Conservation (phyloP, 129 eudicot genomes). For the Cynara cardunculus region DNA sequence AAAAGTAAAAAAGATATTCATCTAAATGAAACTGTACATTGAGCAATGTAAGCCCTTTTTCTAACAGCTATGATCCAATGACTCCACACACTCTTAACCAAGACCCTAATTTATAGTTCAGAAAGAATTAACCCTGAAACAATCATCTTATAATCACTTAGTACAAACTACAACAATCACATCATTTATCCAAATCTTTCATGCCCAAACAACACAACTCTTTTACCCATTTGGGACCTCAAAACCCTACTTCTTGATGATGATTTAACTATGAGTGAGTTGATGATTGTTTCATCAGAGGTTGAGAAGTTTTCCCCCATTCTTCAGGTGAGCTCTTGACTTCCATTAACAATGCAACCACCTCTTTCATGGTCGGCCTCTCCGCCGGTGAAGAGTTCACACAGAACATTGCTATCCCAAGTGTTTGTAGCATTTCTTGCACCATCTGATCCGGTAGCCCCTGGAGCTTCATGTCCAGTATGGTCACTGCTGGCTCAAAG, state of each 20-base stretch:
- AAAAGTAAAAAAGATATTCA: neutral
- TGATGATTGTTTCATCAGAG: conserved; percentile 79
- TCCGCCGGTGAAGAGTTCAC: conserved; percentile 84
- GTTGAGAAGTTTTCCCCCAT: conserved; percentile 88
- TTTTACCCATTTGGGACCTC: conserved; percentile 10
- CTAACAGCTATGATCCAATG: neutral
- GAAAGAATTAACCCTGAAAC: neutral
- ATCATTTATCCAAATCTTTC: too few species aligned
- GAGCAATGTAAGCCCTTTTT: neutral
- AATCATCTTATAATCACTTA: conserved; percentile 15
- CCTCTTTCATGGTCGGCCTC: conserved; percentile 94
- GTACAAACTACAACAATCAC: too few species aligned
- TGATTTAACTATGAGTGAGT: conserved; percentile 52
- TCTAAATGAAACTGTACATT: neutral
- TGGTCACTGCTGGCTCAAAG: conserved; percentile 72
- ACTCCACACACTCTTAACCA: neutral
- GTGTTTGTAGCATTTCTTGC: conserved; percentile 93
- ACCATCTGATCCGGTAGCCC: conserved; percentile 82
- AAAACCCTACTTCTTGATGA: conserved; percentile 13
- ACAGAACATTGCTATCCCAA: conserved; percentile 92
- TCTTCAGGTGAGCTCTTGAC: conserved; percentile 79
- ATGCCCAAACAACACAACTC: too few species aligned
- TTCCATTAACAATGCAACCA: conserved; percentile 87
- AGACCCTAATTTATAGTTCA: neutral
- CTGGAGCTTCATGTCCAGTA: conserved; percentile 68